Evolutionary conservation across 2,329 filamentous ascomycete genomes (phyloP).

Genomic region (Xylaria sp.): DNA sequence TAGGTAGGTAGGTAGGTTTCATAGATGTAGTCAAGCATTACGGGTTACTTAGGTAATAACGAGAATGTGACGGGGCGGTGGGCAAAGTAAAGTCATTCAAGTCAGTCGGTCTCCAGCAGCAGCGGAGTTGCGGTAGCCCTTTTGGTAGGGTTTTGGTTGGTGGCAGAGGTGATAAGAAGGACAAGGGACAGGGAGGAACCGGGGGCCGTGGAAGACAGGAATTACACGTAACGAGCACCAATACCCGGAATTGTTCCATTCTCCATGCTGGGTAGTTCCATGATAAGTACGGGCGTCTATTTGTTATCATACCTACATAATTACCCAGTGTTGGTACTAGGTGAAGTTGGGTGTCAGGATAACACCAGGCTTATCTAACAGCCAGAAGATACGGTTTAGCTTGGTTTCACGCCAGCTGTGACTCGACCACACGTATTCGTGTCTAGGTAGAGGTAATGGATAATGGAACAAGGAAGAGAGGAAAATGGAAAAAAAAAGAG

Average conservation of each 20-base stretch:
- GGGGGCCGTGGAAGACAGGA: background rate
- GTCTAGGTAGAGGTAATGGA: background rate
- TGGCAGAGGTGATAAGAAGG: background rate
- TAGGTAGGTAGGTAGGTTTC: background rate
- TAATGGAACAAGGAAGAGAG: background rate
- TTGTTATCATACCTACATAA: background rate
- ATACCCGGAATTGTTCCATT: background rate
- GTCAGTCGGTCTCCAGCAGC: background rate
- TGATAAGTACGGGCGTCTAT: background rate
- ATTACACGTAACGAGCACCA: slow-evolving; percentile 5
- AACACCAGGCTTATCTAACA: slow-evolving; percentile 1
- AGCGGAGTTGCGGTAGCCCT: background rate
- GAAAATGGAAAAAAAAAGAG: background rate
- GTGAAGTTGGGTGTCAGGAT: background rate
- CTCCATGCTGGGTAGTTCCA: background rate
- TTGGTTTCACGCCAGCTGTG: background rate
- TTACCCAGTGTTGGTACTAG: background rate
- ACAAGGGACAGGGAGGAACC: background rate
- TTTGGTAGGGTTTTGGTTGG: background rate
- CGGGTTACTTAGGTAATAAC: slow-evolving; percentile 21
- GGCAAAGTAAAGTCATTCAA: background rate
- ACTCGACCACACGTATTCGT: background rate
- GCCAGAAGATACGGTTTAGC: background rate
- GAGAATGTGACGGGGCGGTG: slow-evolving; percentile 30
- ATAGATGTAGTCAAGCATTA: background rate